A percentile compares a stretch with the other conserved stretches of the same genome.
Conservation (phyloP, 768 basidiomycete genomes). For the Crucibulum laeve region DNA sequence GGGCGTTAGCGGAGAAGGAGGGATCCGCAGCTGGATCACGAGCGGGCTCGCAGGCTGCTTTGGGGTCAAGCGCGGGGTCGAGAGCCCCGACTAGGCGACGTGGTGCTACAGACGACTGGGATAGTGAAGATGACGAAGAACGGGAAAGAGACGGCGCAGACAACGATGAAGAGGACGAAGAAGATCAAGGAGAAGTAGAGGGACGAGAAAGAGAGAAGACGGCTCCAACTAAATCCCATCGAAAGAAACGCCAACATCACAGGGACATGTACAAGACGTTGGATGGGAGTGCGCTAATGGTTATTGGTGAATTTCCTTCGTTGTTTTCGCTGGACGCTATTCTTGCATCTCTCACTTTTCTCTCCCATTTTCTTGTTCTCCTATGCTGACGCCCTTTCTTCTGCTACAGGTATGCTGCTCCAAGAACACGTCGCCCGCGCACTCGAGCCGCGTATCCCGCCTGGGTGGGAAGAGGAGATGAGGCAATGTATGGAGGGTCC, state of each 20-base stretch:
- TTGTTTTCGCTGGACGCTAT: too few relatives aligned
- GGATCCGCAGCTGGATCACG: not conserved
- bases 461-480: slow-evolving; percentile 41
- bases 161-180: not conserved
- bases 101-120: slow-evolving; percentile 8
- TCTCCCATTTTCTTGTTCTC: too few relatives aligned
- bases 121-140: slow-evolving; percentile 14
- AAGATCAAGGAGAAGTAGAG: slow-evolving; percentile 2
- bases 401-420: slow-evolving; percentile 61
- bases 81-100: not conserved
- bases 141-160: slow-evolving; percentile 6
- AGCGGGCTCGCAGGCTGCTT: slow-evolving; percentile 4
- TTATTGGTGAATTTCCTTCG: slow-evolving; percentile 46
- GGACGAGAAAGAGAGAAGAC: slow-evolving; percentile 10
- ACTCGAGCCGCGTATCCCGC: slow-evolving; percentile 34
- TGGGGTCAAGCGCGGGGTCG: too few relatives aligned
- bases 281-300: slow-evolving; percentile 71
- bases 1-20: slow-evolving; percentile 9
- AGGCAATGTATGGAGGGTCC: slow-evolving; percentile 8
- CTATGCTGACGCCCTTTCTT: too few relatives aligned
- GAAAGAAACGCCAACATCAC: slow-evolving; percentile 8
- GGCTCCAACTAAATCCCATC: too few relatives aligned
- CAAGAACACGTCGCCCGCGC: slow-evolving; percentile 57
- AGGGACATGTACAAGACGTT: slow-evolving; percentile 74
- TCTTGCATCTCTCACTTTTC: too few relatives aligned